Conservation (phyloP, 2,329 filamentous ascomycete species). For the Talaromyces funiculosus region DNA sequence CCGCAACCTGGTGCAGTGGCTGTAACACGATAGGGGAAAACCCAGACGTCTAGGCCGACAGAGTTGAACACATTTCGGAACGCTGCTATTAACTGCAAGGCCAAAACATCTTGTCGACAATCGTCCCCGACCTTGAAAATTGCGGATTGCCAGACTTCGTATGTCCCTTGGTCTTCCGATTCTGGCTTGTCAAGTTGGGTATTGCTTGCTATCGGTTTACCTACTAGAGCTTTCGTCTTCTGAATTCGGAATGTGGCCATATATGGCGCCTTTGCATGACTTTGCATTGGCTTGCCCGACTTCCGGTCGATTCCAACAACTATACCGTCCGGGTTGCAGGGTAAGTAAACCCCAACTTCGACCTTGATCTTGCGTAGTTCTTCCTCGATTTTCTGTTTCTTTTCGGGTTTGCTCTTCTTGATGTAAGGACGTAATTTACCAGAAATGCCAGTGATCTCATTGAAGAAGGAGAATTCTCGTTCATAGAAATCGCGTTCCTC, state of each 20-base stretch:
- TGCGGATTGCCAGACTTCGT: constrained; percentile 97
- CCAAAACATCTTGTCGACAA: constrained; percentile 92
- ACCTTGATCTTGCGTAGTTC: constrained; percentile 96
- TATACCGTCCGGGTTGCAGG: constrained; percentile 92
- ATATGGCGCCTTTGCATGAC: constrained; percentile 95
- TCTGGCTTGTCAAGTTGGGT: constrained; percentile 24
- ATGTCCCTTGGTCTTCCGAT: constrained; percentile 46
- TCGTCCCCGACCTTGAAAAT: constrained; percentile 99
- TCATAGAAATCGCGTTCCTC: constrained; percentile 84
- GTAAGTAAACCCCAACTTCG: constrained; percentile 93
- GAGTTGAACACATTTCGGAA: constrained; percentile 96
- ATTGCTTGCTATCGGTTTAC: constrained; percentile 19
- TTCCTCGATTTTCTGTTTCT: constrained; percentile 98
- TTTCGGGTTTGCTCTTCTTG: constrained; percentile 86
- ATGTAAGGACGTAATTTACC: constrained; percentile 93
- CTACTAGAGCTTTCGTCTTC: constrained; percentile 54
- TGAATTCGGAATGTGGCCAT: constrained; percentile 98
- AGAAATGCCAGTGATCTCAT: constrained; percentile 90
- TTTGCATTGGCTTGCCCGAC: constrained; percentile 93
- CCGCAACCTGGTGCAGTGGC: constrained; percentile 95
- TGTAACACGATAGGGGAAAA: constrained; percentile 94
- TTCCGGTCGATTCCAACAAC: constrained; percentile 98
- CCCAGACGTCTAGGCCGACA: constrained; percentile 91
- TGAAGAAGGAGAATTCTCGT: constrained; percentile 95
- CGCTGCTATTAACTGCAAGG: constrained; percentile 93